Evolutionary conservation across 805 yeast species (phyloP), one percentile per base, ranked within the genome.

Genomic region (Metschnikowia borealis): DNA sequence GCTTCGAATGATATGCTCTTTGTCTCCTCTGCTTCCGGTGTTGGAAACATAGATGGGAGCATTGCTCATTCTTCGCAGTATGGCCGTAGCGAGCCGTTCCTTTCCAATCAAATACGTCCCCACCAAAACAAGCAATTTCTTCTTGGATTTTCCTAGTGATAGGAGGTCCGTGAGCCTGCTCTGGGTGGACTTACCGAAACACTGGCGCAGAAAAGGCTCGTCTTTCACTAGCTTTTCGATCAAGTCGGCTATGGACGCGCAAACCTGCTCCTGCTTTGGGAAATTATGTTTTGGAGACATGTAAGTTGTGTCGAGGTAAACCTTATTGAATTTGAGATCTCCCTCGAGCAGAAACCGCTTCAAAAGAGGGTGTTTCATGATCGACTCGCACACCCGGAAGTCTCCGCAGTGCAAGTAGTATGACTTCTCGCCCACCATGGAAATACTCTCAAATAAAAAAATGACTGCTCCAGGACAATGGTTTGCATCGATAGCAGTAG

Each of bases 381-480:
- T 83, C 3, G 61, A 58, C 34, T 68, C 66, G 54, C 79, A 78
- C 10, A 90, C 89, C 50, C 99, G 71, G 61, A 92, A 94, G 68
- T 94, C 99, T 2, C 99, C 99, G 47, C 97, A 90, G 65, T 94
- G 99, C 32, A 94, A 67, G 3, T 77, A 73, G 38, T 67, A 67
- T 15, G 65, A 62, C 2, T 52, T 49, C 1, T 54, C 47, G 0
- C 65, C 64, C 4, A 54, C 56, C n/a, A 49, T 42, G 0, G 69
- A 56, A 17, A 63, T 64, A 3, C 77, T 67, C 58, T 84, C 85
- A 59, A 89, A 86, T 11, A 90, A 66, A 52, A 91, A 87, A 0
- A 94, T 79, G 0, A 82, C 89, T 2, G 97, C 89, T 1, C 99
- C 99, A 1, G 99, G 99, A 66, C 99, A 94, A 67, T 94, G 99